These are phyloP conservation scores for Calonectria hawksworthii DNA, from an alignment of 2,329 filamentous ascomycete species.

Conservation along the genomic window DNA sequence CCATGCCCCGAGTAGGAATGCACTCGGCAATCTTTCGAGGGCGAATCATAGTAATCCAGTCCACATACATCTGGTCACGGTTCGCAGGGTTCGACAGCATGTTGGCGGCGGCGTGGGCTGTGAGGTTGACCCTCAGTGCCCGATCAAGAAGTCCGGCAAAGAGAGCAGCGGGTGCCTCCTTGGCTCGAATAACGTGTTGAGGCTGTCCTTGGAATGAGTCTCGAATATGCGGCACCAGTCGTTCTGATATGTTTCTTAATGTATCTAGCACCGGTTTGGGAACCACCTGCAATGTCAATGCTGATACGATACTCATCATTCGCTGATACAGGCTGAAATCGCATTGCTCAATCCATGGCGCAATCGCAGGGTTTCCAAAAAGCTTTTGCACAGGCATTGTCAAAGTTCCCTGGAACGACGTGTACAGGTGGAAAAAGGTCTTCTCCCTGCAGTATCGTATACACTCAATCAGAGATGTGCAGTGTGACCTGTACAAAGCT, in stretches of 20 bases:
- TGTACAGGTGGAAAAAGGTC: conserved; percentile 94
- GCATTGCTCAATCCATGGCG: conserved; percentile 94
- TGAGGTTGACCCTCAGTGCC: conserved; percentile 90
- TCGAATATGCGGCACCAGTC: conserved; percentile 84
- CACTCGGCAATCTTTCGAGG: conserved; percentile 74
- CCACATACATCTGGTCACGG: conserved; percentile 94
- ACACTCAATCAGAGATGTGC: conserved; percentile 94
- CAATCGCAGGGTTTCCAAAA: conserved; percentile 83
- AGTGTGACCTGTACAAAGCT: conserved; percentile 93
- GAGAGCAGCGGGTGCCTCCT: conserved; percentile 87
- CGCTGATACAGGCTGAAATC: conserved; percentile 97
- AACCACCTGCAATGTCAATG: conserved; percentile 91
- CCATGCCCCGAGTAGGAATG: conserved; percentile 74
- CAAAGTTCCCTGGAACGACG: conserved; percentile 94
- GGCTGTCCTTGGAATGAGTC: conserved; percentile 90
- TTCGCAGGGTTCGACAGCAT: conserved; percentile 92
- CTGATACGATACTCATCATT: conserved; percentile 92
- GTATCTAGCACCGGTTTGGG: conserved; percentile 90
- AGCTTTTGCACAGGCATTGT: conserved; percentile 97
- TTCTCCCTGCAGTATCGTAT: conserved; percentile 97
- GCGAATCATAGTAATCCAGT: conserved; percentile 81
- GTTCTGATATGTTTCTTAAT: conserved; percentile 87
- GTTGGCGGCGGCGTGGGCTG: conserved; percentile 93
- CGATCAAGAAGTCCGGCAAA: conserved; percentile 91
- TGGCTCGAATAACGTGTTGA: conserved; percentile 86